A percentile compares a stretch with the other conserved stretches of the same genome.
phyloP scores from a whole-genome alignment of 2,329 filamentous ascomycete genomes.

The Penicillium sp. region DNA sequence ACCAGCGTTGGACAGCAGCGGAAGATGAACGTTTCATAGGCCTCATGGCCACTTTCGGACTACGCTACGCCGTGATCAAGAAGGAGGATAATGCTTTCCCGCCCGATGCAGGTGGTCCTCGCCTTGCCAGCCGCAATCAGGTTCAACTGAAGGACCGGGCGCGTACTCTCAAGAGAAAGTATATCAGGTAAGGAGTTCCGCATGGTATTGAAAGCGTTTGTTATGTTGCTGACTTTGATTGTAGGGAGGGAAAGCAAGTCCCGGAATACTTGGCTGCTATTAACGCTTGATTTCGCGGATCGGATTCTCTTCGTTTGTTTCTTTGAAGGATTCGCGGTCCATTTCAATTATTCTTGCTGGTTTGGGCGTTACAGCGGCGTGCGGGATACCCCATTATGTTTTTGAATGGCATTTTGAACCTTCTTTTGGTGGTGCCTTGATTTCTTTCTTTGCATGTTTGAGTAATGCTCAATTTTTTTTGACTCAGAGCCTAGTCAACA shows the following conservation, averaged over 20 bases:
- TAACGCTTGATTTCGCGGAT: not conserved
- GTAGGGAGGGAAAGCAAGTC: slow-evolving; percentile 1
- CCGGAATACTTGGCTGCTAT: not conserved
- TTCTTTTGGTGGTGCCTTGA: no score
- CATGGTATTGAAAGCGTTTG: not conserved
- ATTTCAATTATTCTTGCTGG: no score
- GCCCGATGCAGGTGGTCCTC: slow-evolving; percentile 27
- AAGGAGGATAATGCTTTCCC: slow-evolving; percentile 33
- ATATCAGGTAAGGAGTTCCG: slow-evolving; percentile 33
- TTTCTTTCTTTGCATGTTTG: no score
- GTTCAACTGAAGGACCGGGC: slow-evolving; percentile 59
- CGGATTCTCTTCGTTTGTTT: not conserved
- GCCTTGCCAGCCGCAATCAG: slow-evolving; percentile 47
- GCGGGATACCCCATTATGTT: no score
- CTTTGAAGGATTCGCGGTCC: no score
- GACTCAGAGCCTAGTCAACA: no score
- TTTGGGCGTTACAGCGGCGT: no score
- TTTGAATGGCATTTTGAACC: no score
- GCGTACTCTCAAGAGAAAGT: slow-evolving; percentile 54
- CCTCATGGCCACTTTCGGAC: slow-evolving; percentile 50
- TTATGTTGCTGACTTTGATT: not conserved
- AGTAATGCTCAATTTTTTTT: no score
- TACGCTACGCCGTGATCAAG: slow-evolving; percentile 51
- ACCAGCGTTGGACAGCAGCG: slow-evolving; percentile 35
- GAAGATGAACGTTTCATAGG: slow-evolving; percentile 50